phyloP scores from a whole-genome alignment of 805 yeast genomes.

The Suhomyces kilbournensis region DNA sequence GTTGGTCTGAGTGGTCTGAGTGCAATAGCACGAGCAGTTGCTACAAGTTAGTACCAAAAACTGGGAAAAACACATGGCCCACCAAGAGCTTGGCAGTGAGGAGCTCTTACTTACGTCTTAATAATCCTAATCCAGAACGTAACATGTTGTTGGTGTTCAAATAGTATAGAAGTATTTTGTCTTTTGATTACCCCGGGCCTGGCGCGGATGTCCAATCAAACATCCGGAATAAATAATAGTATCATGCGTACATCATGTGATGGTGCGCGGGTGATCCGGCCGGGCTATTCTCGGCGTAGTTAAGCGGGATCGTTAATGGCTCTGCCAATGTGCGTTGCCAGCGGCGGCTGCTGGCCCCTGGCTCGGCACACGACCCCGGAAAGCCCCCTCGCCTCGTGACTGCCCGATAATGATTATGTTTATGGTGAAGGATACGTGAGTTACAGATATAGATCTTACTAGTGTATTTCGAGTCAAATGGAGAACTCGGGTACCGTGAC shows the following conservation, averaged over 20 bases:
- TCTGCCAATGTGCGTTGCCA: not conserved
- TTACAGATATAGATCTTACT: not conserved
- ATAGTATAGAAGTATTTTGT: not conserved
- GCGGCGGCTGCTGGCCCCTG: not conserved
- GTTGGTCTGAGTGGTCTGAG: conserved; percentile 1
- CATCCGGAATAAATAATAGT: conserved; percentile 6
- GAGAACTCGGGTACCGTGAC: not conserved
- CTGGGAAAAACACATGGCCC: not conserved
- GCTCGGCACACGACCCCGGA: conserved; percentile 1
- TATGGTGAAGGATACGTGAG: not conserved
- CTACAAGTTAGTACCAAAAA: not conserved
- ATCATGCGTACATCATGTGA: conserved; percentile 5
- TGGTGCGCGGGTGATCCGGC: not conserved
- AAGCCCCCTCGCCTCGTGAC: conserved; percentile 2
- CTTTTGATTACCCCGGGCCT: conserved; percentile 5
- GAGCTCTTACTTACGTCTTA: conserved; percentile 22
- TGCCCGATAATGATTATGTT: not conserved
- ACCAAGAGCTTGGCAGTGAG: not conserved
- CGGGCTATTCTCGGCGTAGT: not conserved
- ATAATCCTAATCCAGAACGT: conserved; percentile 32
- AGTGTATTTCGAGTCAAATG: not conserved
- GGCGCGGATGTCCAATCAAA: conserved; percentile 9
- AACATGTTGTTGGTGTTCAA: conserved; percentile 19
- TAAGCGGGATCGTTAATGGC: not conserved
- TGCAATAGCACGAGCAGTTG: conserved; percentile 1